Evolutionary conservation across 768 basidiomycete species (phyloP).

Genomic region (Austroboletus eburneus): DNA sequence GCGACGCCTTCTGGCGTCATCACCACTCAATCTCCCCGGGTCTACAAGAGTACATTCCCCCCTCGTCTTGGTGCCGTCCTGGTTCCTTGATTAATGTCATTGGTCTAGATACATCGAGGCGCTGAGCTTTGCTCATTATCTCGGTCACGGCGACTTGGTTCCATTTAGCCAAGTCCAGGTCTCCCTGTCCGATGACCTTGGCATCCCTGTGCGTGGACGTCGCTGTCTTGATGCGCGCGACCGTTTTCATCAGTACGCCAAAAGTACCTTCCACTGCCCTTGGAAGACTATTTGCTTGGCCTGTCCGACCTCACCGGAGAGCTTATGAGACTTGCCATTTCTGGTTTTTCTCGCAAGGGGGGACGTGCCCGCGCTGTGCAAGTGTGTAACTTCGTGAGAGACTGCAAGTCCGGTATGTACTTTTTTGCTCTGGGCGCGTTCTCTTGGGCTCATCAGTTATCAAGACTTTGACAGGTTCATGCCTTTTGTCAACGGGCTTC

Average conservation of each 20-base stretch:
- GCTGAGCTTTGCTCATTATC: conserved; percentile 81
- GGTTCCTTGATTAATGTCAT: conserved; percentile 12
- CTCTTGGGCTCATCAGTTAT: background rate
- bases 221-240: conserved; percentile 2
- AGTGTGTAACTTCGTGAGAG: conserved; percentile 67
- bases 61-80: background rate
- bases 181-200: conserved; percentile 56
- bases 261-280: conserved; percentile 66
- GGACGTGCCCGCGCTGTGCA: conserved; percentile 58
- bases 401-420: conserved; percentile 63
- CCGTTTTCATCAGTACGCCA: conserved; percentile 29
- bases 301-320: conserved; percentile 95
- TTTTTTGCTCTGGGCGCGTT: background rate
- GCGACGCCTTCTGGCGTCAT: conserved; percentile 74
- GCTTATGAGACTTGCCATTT: conserved; percentile 93
- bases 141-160: conserved; percentile 66
- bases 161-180: conserved; percentile 64
- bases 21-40: conserved; percentile 72
- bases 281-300: conserved; percentile 88
- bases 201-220: conserved; percentile 52
- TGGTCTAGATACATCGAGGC: conserved; percentile 78
- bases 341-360: conserved; percentile 64
- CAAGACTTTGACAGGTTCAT: conserved; percentile 77
- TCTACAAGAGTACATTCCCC: conserved; percentile 61
- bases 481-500: conserved; percentile 64